Evolutionary conservation across 768 basidiomycete species (phyloP).

Genomic region (Filobasidium wieringae): DNA sequence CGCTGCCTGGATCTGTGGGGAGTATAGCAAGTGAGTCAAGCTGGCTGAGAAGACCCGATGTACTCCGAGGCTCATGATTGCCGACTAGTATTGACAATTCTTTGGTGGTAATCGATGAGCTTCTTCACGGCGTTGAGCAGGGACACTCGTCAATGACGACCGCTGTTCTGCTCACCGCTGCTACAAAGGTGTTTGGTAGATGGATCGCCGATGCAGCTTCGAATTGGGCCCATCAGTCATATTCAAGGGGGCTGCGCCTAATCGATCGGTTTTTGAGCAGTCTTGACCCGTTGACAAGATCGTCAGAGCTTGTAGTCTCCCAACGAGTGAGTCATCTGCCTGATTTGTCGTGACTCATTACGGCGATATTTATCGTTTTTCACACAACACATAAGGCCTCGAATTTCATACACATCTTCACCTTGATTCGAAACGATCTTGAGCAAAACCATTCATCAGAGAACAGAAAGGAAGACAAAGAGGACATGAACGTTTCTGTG

Average conservation of each 20-base stretch:
- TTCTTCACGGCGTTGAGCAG: no score
- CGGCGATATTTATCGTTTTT: background rate
- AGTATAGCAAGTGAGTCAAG: conserved; percentile 65
- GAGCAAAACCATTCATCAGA: conserved; percentile 40
- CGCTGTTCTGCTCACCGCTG: conserved; percentile 49
- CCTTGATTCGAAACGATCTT: conserved; percentile 64
- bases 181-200: conserved; percentile 71
- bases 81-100: no score
- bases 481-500: conserved; percentile 31
- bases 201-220: conserved; percentile 69
- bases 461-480: no score
- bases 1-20: conserved; percentile 92
- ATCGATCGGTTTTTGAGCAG: conserved; percentile 54
- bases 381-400: conserved; percentile 67
- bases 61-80: conserved; percentile 62
- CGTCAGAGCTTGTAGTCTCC: conserved; percentile 73
- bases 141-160: conserved; percentile 9
- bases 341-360: background rate
- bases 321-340: conserved; percentile 52
- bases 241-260: conserved; percentile 52
- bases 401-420: conserved; percentile 61
- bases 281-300: conserved; percentile 51
- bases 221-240: conserved; percentile 61
- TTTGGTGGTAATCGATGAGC: no score
- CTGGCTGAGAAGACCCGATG: background rate